A percentile compares a stretch with the other conserved stretches of the same genome.
These are phyloP conservation scores for Podospora australis DNA, from an alignment of 495 filamentous ascomycete species.

Conservation along the genomic window DNA sequence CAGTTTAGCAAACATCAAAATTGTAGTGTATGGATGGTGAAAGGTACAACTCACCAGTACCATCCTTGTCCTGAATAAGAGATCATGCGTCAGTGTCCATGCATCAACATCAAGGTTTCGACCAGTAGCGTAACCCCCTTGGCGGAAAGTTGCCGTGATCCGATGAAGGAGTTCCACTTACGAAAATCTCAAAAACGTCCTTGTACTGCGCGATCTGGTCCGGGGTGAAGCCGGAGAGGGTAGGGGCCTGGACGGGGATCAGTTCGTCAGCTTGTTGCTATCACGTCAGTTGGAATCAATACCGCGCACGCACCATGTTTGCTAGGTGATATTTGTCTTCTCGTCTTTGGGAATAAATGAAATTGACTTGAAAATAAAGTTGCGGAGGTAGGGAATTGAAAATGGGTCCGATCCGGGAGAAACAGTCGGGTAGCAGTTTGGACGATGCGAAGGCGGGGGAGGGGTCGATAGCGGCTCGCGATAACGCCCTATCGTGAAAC, in stretches of 20 bases:
- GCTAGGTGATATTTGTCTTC: too few relatives aligned
- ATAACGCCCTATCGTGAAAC: too few relatives aligned
- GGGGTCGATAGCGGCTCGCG: too few relatives aligned
- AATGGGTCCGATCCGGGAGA: too few relatives aligned
- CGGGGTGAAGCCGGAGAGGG: constrained; percentile 71
- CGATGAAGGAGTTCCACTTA: constrained; percentile 45
- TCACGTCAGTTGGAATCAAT: too few relatives aligned
- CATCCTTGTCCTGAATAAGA: constrained; percentile 77
- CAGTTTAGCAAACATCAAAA: background rate
- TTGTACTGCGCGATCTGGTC: constrained; percentile 92
- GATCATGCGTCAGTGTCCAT: constrained; percentile 6
- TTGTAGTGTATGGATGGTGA: background rate
- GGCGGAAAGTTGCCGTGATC: background rate
- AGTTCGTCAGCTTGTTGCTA: too few relatives aligned
- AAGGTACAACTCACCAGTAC: constrained; percentile 65
- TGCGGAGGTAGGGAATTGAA: too few relatives aligned
- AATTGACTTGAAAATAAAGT: too few relatives aligned
- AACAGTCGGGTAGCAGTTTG: too few relatives aligned
- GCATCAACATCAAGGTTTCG: constrained; percentile 8
- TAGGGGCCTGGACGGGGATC: constrained; percentile 3
- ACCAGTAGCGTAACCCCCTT: constrained; percentile 2
- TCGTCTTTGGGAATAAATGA: too few relatives aligned
- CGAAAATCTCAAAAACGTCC: constrained; percentile 89
- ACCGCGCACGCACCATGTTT: too few relatives aligned
- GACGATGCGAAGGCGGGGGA: too few relatives aligned